Base-by-base conservation (phyloP, 495 filamentous ascomycete genomes). In the Poronia punctata region DNA sequence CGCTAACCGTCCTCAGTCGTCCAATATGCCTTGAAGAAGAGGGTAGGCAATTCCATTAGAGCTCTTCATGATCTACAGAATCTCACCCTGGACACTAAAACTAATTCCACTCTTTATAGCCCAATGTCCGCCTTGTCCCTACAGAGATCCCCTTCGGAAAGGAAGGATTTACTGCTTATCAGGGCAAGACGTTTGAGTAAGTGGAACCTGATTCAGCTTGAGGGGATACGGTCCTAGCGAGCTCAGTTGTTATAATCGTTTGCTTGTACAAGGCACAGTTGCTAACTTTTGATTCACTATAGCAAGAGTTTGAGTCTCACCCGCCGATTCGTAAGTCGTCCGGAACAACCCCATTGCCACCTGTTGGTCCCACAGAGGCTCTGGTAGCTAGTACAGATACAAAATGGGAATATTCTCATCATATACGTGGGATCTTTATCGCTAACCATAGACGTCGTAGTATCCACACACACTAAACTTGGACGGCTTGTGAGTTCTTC, bases 61-160 rank as follows among this genome's bases (percentile, higher is more conserved):
- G 17, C 12, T 43, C 12, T 35, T 25, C 37, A 18, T 36, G 11
- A 3, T 23, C 16, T 26, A 12, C 26, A 31, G 12, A 7, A 17
- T 15, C 15, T 17, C n/a, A 3, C 14, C 18, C 4, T 14, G 27
- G n/a, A 11, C 4, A 11, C 19, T 26, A 16, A 21, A 2, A 15
- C 27, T 38, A 20, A 45, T 28, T 5, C 4, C 8, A 4, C 7
- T 15, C 10, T 19, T 21, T 15, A 12, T 17, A 45, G 1, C 89
- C 92, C 2, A 98, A 98, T 57, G 84, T 97, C 51, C 84, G 80
- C 50, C 76, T 98, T 23, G 92, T 97, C 22, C 84, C 93, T 50
- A 96, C 92, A 0, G 90, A 88, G 2, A 72, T 98, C 10, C 75
- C 81, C n/a, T 96, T 98, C 48, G 92, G 92, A 8, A 84, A 81